Base-by-base conservation (phyloP, 202 grass and related monocot genomes). In the Elaeis oleifera region DNA sequence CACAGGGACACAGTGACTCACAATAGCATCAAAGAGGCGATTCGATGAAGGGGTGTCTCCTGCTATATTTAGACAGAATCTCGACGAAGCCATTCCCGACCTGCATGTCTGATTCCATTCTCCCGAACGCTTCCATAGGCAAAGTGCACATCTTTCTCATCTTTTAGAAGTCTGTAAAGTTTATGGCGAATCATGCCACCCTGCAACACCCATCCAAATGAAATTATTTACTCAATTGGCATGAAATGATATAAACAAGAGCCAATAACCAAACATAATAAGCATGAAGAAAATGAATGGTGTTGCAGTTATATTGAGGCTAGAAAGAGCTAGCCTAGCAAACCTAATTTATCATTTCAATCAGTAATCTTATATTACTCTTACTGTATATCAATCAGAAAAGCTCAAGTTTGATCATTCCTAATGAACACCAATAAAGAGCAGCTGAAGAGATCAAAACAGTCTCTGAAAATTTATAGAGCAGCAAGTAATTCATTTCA, bases 21-120 rank as follows among this genome's bases (percentile, higher is more conserved):
- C 86, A 2, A 95, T 87, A 61, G 90, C 83, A 62, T 95, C 90
- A 63, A 95, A 95, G 65, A 95, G 90, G 14, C 90, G 77, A 81
- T 95, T 95, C 4, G 85, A 95, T 7, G 64, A 67, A 25, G 90
- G 90, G 0, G 90, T 95, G 65, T 90, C 90, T 0, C 86, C 86
- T 1, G 90, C 90, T 51, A 90, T 84, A 72, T 79, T 87, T 14
- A 87, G 72, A 74, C 86, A 95, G 71, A 95, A 95, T 72, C 84
- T 95, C 1, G 90, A 90, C 8, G 82, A 75, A 7, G 80, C 69
- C 90, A 90, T 95, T 17, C 90, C 8, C 32, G 64, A 13, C 77
- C 73, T 49, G 90, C 72, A 9, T 81, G 72, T 62, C 68, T 84
- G 67, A 95, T 81, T 5, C 90, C 90, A 27, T 87, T 84, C 49